Base-by-base conservation (phyloP, 768 basidiomycete species). In the Pleurotus cornucopiae region DNA sequence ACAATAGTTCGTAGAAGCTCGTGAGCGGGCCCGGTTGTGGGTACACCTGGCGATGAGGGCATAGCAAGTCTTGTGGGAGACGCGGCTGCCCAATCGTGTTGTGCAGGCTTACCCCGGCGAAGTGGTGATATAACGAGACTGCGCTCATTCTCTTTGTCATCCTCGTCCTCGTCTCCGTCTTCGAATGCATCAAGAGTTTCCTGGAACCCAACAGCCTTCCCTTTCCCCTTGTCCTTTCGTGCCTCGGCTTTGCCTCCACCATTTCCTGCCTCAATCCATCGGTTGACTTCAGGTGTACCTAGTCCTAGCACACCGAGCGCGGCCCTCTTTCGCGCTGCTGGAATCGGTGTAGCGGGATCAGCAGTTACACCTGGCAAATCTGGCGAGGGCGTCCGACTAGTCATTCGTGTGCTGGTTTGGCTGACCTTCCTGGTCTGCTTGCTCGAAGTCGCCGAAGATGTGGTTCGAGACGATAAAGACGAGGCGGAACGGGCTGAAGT, bases 1-100 rank as follows among this genome's bases (percentile, higher is more conserved):
- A 91, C 79, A 54, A 89, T 81, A 20, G 76, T 76, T 54, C 82
- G 80, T 57, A 91, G 67, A 23, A 89, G 73, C 40, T 86, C 84
- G 48, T 88, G 83, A 56, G 63, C 68, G 43, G 66, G 47, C 46
- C 39, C 41, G 20, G 21, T 34, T 38, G 58, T 37, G 11, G 46
- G 53, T 21, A 66, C 73, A 52, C 66, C 74, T 54, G 64, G 70
- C 34, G 77, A 78, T 25, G 76, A 77, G 56, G 58, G 68, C 30
- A 66, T 63, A 11, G 71, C 62, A 52, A 69, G 69, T 76, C 73
- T 76, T 3, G 70, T 62, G 38, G 71, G 66, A 16, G 74, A 63
- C 39, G 55, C 60, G 7, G 59, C 38, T 18, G 58, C 54, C 56
- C n/a, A 49, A 26, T 23, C 57, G 67, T 57, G 63, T 58, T 43